Percentiles rank a stretch among this genome's conserved stretches.
Evolutionary conservation across 345 rosid species (phyloP).

Genomic region (Adansonia digitata): DNA sequence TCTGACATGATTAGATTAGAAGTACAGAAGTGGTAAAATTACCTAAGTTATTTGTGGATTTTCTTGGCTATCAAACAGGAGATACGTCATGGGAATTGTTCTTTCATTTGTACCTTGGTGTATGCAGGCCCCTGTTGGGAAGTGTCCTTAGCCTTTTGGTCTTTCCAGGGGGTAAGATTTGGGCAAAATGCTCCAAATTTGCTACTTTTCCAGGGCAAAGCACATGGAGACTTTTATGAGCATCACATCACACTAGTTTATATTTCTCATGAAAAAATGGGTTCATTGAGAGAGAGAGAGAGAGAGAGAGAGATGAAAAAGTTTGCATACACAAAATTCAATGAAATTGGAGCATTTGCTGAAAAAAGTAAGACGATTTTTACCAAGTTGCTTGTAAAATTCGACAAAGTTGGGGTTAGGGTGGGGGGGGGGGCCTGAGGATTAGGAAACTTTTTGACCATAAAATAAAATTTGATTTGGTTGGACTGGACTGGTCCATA

Average conservation of each 20-base stretch:
- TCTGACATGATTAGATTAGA: neutral
- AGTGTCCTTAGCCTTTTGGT: neutral
- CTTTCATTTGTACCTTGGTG: neutral
- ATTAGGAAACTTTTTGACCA: conserved; percentile 8
- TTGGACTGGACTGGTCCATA: neutral
- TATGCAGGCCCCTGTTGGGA: neutral
- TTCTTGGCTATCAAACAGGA: conserved; percentile 5
- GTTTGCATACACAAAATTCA: neutral
- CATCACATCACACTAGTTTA: conserved; percentile 1
- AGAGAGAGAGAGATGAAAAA: neutral
- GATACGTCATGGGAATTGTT: neutral
- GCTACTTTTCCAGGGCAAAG: neutral
- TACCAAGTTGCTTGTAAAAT: neutral
- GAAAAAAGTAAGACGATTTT: neutral
- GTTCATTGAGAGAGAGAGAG: neutral
- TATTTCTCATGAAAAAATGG: neutral
- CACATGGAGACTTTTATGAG: neutral
- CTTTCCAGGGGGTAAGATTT: neutral
- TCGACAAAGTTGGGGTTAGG: neutral
- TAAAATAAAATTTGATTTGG: neutral
- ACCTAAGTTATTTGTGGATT: neutral
- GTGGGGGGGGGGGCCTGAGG: too few relatives aligned
- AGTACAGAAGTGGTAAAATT: neutral
- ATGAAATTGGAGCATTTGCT: neutral
- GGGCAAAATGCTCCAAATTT: neutral